phyloP scores from a whole-genome alignment of 2,329 filamentous ascomycete species.

The Penicillium sp. region DNA sequence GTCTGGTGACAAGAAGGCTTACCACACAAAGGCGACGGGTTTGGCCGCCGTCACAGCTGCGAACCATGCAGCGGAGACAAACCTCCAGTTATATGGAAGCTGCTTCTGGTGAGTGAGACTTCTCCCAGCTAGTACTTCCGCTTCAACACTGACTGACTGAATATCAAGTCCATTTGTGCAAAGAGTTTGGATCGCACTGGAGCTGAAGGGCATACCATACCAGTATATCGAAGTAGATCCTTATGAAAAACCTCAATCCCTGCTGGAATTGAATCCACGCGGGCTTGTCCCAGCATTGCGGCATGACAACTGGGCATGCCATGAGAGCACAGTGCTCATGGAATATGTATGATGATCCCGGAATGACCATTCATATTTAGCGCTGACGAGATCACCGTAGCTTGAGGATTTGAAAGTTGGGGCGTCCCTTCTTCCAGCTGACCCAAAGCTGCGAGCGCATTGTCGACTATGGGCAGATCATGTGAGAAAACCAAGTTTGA shows the following conservation, averaged over 20 bases:
- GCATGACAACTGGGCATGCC: slow-evolving; percentile 78
- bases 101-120: slow-evolving; percentile 68
- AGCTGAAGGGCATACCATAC: slow-evolving; percentile 74
- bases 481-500: slow-evolving; percentile 46
- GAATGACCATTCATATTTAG: background rate
- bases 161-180: slow-evolving; percentile 76
- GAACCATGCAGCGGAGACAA: slow-evolving; percentile 67
- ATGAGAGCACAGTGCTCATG: slow-evolving; percentile 78
- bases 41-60: slow-evolving; percentile 67
- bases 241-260: slow-evolving; percentile 68
- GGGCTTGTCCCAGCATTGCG: slow-evolving; percentile 74
- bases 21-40: slow-evolving; percentile 71
- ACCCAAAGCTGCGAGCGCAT: slow-evolving; percentile 68
- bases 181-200: slow-evolving; percentile 84
- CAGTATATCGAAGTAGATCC: slow-evolving; percentile 86
- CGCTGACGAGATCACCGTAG: slow-evolving; percentile 40
- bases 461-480: slow-evolving; percentile 80
- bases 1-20: slow-evolving; percentile 60
- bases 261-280: slow-evolving; percentile 74
- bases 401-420: slow-evolving; percentile 71
- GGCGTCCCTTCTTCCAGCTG: slow-evolving; percentile 59
- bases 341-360: slow-evolving; percentile 67
- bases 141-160: background rate
- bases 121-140: background rate
- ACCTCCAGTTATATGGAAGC: slow-evolving; percentile 76